Evolutionary conservation across 192 early-diverging fungal species (phyloP).

Genomic region (Mortierella hygrophila): DNA sequence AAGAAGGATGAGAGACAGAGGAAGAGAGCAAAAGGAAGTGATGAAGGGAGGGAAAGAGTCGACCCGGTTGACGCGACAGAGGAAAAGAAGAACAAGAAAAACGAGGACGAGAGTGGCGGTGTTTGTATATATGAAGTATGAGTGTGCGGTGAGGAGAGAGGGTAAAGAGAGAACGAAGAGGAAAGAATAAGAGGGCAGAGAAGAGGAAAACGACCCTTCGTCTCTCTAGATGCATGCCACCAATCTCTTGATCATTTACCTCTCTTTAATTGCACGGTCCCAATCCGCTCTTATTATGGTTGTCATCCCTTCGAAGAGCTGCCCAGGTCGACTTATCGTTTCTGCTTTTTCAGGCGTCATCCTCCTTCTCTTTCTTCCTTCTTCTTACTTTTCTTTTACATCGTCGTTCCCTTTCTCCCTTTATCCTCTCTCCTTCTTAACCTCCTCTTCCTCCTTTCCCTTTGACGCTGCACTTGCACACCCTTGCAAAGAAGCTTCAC

Average conservation of each 20-base stretch:
- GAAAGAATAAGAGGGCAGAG: background rate
- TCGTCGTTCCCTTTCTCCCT: slow-evolving; percentile 1
- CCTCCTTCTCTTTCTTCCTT: background rate
- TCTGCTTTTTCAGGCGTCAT: background rate
- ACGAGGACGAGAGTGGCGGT: background rate
- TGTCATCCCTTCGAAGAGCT: background rate
- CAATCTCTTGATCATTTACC: background rate
- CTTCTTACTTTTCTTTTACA: background rate
- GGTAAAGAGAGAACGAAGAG: too few relatives aligned
- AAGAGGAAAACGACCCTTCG: background rate
- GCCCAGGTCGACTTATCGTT: background rate
- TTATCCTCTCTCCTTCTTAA: background rate
- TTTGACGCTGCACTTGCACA: background rate
- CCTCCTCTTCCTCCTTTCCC: background rate
- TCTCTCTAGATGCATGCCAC: background rate
- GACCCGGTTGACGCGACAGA: background rate
- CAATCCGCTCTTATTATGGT: background rate
- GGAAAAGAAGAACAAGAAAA: too few relatives aligned
- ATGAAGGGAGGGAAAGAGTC: too few relatives aligned
- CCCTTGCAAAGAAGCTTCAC: background rate
- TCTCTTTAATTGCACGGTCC: background rate
- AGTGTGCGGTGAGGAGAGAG: too few relatives aligned
- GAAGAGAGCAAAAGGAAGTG: background rate
- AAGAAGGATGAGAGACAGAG: background rate
- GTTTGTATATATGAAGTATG: background rate